These are phyloP conservation scores for Trichomonascus vanleenenianus DNA, from an alignment of 805 yeast species.

Conservation along the genomic window DNA sequence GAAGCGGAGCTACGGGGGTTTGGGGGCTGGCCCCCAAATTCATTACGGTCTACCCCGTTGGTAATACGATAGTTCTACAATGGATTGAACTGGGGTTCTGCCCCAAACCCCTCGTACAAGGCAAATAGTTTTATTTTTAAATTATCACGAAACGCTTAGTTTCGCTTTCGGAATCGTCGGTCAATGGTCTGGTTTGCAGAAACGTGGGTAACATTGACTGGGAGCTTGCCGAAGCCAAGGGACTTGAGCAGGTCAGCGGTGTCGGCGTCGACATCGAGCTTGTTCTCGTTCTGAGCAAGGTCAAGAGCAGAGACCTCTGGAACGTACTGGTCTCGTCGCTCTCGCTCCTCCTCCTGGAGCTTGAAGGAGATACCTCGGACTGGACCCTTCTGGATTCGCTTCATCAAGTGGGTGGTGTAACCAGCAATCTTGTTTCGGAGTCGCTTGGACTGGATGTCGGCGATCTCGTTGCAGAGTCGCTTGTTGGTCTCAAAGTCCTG, in stretches of 20 bases:
- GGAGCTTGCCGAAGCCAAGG: conserved; percentile 68
- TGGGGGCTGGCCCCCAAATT: no score
- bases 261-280: conserved; percentile 94
- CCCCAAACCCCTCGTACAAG: no score
- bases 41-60: no score
- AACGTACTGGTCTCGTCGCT: conserved; percentile 99
- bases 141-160: conserved; percentile 33
- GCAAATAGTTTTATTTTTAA: neutral
- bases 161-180: conserved; percentile 91
- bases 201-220: conserved; percentile 76
- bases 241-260: conserved; percentile 92
- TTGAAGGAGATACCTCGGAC: conserved; percentile 99
- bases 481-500: conserved; percentile 99
- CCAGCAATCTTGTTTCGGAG: conserved; percentile 99
- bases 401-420: conserved; percentile 99
- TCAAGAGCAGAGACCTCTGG: conserved; percentile 99
- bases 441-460: conserved; percentile 98
- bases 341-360: conserved; percentile 99
- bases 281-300: conserved; percentile 91
- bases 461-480: conserved; percentile 97
- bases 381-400: conserved; percentile 99
- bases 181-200: conserved; percentile 66
- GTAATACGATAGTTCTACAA: no score
- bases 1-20: no score
- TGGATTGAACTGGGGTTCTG: no score